phyloP scores from a whole-genome alignment of 306 rosid species.

The Senna tora region DNA sequence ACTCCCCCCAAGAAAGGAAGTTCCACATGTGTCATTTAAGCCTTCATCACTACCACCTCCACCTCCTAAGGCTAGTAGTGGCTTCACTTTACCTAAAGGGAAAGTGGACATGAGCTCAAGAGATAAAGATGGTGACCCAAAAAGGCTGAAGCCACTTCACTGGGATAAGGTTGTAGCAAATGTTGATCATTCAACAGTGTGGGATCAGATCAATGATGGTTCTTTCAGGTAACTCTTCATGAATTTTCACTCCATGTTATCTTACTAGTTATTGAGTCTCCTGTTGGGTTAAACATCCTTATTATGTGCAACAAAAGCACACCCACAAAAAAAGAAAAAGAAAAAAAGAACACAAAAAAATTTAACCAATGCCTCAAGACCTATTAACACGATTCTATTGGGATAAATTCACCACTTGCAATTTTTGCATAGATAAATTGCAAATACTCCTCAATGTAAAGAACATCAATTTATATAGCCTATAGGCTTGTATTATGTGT shows the following conservation, averaged over 20 bases:
- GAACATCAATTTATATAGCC: no score
- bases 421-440: no score
- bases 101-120: slow-evolving; percentile 44
- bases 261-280: background rate
- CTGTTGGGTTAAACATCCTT: no score
- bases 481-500: no score
- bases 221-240: slow-evolving; percentile 61
- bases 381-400: no score
- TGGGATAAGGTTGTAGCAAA: slow-evolving; percentile 90
- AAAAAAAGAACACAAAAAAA: no score
- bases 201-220: slow-evolving; percentile 63
- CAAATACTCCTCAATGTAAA: no score
- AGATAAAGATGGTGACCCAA: slow-evolving; percentile 39
- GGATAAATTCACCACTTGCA: no score
- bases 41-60: background rate
- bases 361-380: no score
- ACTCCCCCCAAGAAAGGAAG: slow-evolving; percentile 1
- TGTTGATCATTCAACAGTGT: slow-evolving; percentile 54
- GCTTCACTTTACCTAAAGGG: slow-evolving; percentile 44
- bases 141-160: slow-evolving; percentile 77
- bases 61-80: slow-evolving; percentile 33
- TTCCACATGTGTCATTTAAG: slow-evolving; percentile 16
- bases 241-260: background rate
- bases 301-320: no score
- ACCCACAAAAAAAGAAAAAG: no score